A percentile compares a stretch with the other conserved stretches of the same genome.
Conservation (phyloP, 768 basidiomycete species). For the Multifurca ochricompacta region DNA sequence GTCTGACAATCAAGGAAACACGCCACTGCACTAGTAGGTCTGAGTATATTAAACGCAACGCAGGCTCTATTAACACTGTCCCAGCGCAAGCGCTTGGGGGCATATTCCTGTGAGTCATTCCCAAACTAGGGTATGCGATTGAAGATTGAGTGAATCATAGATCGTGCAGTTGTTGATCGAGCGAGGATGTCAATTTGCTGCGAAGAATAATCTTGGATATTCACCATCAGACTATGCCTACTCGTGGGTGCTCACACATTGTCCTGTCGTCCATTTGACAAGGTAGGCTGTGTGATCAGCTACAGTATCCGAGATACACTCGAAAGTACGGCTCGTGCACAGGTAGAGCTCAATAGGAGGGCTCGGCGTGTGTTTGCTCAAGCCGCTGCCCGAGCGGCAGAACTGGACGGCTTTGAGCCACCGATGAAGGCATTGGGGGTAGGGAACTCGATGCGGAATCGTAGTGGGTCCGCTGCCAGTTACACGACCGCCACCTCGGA, state of each 20-base stretch:
- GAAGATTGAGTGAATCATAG: constrained; percentile 32
- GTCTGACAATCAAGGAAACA: constrained; percentile 87
- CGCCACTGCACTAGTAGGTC: constrained; percentile 85
- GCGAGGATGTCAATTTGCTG: constrained; percentile 75
- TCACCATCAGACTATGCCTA: constrained; percentile 92
- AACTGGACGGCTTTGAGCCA: constrained; percentile 40
- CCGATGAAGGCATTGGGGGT: constrained; percentile 41
- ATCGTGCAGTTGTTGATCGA: constrained; percentile 84
- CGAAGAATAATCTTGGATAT: constrained; percentile 86
- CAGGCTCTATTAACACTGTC: constrained; percentile 9
- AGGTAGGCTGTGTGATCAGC: constrained; percentile 31
- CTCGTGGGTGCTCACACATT: constrained; percentile 43
- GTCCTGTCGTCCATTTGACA: constrained; percentile 16
- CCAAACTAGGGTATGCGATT: constrained; percentile 5
- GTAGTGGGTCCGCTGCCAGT: constrained; percentile 21
- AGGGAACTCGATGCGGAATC: constrained; percentile 28
- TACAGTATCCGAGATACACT: constrained; percentile 69
- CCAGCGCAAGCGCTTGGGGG: constrained; percentile 82
- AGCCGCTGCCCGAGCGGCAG: constrained; percentile 57
- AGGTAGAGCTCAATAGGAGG: constrained; percentile 75
- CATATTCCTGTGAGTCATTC: constrained; percentile 58
- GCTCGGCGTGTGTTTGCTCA: constrained; percentile 67
- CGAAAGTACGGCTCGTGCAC: constrained; percentile 70
- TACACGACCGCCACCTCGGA: constrained; percentile 28
- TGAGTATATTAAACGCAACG: background rate